Conservation (phyloP, 345 rosid genomes). For the Salix viminalis region DNA sequence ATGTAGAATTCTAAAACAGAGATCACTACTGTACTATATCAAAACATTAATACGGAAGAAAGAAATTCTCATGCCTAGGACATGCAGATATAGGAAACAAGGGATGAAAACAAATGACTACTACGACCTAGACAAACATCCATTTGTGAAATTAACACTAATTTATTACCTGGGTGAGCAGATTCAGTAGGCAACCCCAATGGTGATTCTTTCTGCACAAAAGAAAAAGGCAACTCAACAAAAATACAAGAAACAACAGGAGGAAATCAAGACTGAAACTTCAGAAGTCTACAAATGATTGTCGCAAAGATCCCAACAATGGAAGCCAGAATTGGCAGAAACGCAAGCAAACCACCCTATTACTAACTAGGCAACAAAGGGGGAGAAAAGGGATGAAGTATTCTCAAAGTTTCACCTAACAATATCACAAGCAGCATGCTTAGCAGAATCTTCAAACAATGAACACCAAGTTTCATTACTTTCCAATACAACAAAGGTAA, state of each 20-base stretch:
- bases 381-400: too few relatives aligned
- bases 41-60: too few relatives aligned
- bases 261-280: too few relatives aligned
- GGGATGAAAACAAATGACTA: neutral
- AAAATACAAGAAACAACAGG: neutral
- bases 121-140: neutral
- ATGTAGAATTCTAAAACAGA: neutral
- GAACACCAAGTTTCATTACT: neutral
- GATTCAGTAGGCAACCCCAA: conserved; percentile 64
- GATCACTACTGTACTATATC: too few relatives aligned
- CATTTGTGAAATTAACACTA: neutral
- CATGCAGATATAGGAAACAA: neutral
- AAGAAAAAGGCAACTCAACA: neutral
- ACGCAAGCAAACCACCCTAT: neutral
- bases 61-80: neutral
- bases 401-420: neutral
- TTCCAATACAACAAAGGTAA: neutral
- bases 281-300: neutral
- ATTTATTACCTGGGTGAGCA: conserved; percentile 76
- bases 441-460: neutral
- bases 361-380: too few relatives aligned
- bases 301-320: neutral
- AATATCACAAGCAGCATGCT: neutral
- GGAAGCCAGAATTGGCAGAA: neutral
- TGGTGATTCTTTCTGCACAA: conserved; percentile 78